Percentiles rank a stretch among this genome's conserved stretches.
phyloP scores from a whole-genome alignment of 1,284 basidiomycete species.

The Hypsizygus ulmarius region DNA sequence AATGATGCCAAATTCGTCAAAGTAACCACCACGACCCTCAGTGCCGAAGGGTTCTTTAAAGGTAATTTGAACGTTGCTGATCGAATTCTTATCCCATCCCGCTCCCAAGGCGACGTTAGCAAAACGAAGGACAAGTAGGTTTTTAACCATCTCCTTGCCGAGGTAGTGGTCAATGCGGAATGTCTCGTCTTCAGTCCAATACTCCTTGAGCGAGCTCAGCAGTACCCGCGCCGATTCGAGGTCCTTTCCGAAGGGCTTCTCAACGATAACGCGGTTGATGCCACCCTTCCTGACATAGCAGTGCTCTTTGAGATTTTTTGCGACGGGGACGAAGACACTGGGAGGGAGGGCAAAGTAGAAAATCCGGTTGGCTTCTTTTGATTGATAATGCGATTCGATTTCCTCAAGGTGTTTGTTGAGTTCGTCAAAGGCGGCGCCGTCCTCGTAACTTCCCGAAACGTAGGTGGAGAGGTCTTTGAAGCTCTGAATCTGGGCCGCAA shows the following conservation, averaged over 20 bases:
- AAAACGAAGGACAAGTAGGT: slow-evolving; percentile 90
- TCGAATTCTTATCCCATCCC: slow-evolving; percentile 91
- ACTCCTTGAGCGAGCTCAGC: slow-evolving; percentile 74
- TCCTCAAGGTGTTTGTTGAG: slow-evolving; percentile 75
- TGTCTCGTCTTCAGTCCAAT: slow-evolving; percentile 94
- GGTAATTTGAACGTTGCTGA: slow-evolving; percentile 95
- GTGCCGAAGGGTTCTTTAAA: slow-evolving; percentile 99
- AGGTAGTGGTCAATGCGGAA: slow-evolving; percentile 98
- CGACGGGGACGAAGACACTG: slow-evolving; percentile 88
- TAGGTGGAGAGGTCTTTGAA: slow-evolving; percentile 84
- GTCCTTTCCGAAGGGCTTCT: slow-evolving; percentile 97
- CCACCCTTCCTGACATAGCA: slow-evolving; percentile 72
- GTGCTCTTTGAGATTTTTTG: slow-evolving; percentile 77
- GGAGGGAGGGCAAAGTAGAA: slow-evolving; percentile 96
- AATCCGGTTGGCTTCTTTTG: slow-evolving; percentile 70
- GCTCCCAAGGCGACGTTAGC: slow-evolving; percentile 87
- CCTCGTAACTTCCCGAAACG: slow-evolving; percentile 85
- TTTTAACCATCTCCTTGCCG: slow-evolving; percentile 99
- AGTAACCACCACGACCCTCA: slow-evolving; percentile 96
- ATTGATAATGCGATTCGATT: slow-evolving; percentile 71
- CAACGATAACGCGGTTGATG: slow-evolving; percentile 88
- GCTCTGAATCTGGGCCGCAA: slow-evolving; percentile 64
- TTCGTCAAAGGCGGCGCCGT: slow-evolving; percentile 72
- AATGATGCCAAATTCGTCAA: slow-evolving; percentile 98
- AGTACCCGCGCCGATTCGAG: slow-evolving; percentile 83